Base-by-base conservation (phyloP, 2,329 filamentous ascomycete genomes). In the Trichophyton benhamiae region DNA sequence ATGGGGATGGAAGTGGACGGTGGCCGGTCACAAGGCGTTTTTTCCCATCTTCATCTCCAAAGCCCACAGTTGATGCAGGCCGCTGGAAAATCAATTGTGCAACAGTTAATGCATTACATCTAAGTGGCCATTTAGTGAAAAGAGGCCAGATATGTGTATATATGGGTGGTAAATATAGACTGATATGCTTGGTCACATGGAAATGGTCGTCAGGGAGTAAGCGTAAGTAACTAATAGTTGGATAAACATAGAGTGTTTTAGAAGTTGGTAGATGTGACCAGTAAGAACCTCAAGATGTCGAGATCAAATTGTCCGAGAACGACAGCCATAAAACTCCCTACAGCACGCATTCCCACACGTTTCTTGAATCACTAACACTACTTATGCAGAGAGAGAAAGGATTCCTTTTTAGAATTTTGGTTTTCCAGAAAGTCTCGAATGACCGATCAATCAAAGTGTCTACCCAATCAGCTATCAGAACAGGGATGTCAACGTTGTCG, bases 361-460 rank as follows among this genome's bases (percentile, higher is more conserved):
- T 55, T 55, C 33, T 38, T 3, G 13, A 38, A 13, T 38, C 33
- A 27, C 52, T n/a, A 27, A 36, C 27, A 30, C 27, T 33, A 36
- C 44, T 20, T 22, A 25, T 13, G 9, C 9, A 25, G n/a, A 22
- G 44, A 7, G 9, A 20, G 44, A 11, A 11, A 11, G n/a, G n/a
- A 48, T 48, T 48, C 9, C 20, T 48, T 48, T 22, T 20, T 48
- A 25, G 4, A 27, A 11, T 30, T 58, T 59, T 38, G 46, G 33
- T 65, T 60, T 66, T 66, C 64, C 61, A 64, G 63, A 67, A 65
- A 65, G 64, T 63, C 61, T 65, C 49, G 61, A 63, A 65, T 65
- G 62, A 62, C 62, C 38, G 57, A 62, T 57, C 57, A 27, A 59
- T 62, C 60, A 60, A 59, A 30, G 57, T 36, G 36, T 49, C 60